phyloP scores from a whole-genome alignment of 805 yeast species.

The Lachancea dasiensis region DNA sequence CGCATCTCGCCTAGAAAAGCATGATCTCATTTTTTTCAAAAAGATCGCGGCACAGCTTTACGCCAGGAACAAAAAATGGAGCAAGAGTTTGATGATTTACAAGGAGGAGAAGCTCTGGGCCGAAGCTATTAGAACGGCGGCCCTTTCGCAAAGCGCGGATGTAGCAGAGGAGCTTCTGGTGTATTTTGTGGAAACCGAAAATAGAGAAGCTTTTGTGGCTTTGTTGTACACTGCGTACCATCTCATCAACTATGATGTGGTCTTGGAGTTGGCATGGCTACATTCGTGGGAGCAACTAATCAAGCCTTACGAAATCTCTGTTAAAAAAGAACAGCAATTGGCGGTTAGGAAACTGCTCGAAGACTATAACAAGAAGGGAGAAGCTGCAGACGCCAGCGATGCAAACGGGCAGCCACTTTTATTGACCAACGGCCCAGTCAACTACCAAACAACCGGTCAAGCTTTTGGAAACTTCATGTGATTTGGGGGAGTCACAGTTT shows the following conservation, averaged over 20 bases:
- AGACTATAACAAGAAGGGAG: conserved; percentile 56
- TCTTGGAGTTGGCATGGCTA: conserved; percentile 87
- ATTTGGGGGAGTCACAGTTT: conserved; percentile 14
- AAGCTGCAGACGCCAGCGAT: conserved; percentile 40
- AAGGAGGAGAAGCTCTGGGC: conserved; percentile 93
- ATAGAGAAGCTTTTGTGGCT: conserved; percentile 91
- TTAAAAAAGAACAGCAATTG: conserved; percentile 72
- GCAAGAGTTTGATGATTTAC: conserved; percentile 78
- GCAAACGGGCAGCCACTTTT: conserved; percentile 65
- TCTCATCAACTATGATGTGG: conserved; percentile 72
- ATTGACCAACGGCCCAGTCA: conserved; percentile 77
- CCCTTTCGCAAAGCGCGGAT: conserved; percentile 68
- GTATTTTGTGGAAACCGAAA: conserved; percentile 94
- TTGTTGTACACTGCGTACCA: conserved; percentile 82
- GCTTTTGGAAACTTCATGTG: conserved; percentile 57
- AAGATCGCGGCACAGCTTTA: conserved; percentile 92
- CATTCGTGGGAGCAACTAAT: conserved; percentile 76
- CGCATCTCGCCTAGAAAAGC: conserved; percentile 90
- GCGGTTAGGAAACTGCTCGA: conserved; percentile 57
- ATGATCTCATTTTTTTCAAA: conserved; percentile 85
- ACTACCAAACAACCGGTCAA: conserved; percentile 65
- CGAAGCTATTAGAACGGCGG: conserved; percentile 89
- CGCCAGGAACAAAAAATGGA: conserved; percentile 91
- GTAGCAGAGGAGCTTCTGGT: conserved; percentile 83
- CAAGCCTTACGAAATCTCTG: conserved; percentile 86